These are phyloP conservation scores for Triticum urartu DNA, from an alignment of 176 grass and related monocot genomes.

Conservation along the genomic window DNA sequence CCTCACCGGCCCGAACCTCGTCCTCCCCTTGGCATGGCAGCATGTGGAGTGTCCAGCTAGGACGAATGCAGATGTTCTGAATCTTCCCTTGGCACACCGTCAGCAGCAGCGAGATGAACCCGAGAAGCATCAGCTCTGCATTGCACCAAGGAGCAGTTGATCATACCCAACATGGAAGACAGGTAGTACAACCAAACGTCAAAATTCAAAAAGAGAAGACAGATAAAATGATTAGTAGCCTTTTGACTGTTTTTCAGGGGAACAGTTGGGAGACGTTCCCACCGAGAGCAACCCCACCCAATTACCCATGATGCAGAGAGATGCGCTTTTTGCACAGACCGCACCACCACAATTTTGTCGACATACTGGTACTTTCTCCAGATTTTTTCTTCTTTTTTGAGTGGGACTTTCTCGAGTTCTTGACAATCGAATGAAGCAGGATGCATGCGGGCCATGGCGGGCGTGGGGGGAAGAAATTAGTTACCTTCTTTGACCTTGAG, in stretches of 20 bases:
- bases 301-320: neutral
- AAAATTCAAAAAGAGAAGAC: neutral
- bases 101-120: constrained; percentile 89
- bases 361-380: no score
- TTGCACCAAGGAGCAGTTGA: constrained; percentile 16
- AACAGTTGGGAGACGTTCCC: neutral
- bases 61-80: constrained; percentile 66
- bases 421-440: neutral
- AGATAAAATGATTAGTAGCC: neutral
- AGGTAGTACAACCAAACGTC: neutral
- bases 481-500: constrained; percentile 95
- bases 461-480: no score
- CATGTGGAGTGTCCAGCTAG: constrained; percentile 65
- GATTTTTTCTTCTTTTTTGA: no score
- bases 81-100: constrained; percentile 81
- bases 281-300: neutral
- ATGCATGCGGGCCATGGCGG: neutral
- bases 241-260: neutral
- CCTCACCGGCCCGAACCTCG: neutral
- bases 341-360: neutral
- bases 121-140: constrained; percentile 93
- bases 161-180: neutral
- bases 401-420: neutral
- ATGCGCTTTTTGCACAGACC: neutral
- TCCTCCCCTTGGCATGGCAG: constrained; percentile 53